phyloP scores from a whole-genome alignment of 1,139 yeast species.

The Taphrina confusa region DNA sequence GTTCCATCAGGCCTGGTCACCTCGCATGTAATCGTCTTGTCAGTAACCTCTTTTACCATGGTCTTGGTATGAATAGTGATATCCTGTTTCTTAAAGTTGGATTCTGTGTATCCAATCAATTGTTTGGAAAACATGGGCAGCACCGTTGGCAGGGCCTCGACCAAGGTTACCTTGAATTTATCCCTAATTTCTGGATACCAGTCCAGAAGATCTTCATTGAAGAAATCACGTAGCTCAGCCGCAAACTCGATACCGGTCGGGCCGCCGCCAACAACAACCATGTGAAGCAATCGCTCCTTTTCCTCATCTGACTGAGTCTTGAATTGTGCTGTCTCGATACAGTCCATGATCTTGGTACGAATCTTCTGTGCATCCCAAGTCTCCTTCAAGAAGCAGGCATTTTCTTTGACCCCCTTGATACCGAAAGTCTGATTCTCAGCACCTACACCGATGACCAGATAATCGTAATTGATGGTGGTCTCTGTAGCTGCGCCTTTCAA shows the following conservation, averaged over 20 bases:
- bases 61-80: constrained; percentile 78
- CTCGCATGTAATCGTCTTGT: constrained; percentile 66
- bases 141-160: constrained; percentile 90
- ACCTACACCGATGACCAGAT: constrained; percentile 64
- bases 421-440: constrained; percentile 67
- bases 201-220: constrained; percentile 81
- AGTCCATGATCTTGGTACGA: constrained; percentile 56
- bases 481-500: constrained; percentile 60
- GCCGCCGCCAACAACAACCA: constrained; percentile 71
- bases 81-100: constrained; percentile 75
- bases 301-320: constrained; percentile 63
- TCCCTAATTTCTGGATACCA: constrained; percentile 85
- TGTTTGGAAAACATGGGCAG: constrained; percentile 83
- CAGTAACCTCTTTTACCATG: constrained; percentile 82
- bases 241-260: constrained; percentile 73
- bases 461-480: constrained; percentile 61
- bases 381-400: constrained; percentile 61
- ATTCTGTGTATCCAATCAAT: constrained; percentile 79
- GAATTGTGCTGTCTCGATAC: constrained; percentile 60
- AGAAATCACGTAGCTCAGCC: constrained; percentile 86
- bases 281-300: constrained; percentile 58
- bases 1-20: constrained; percentile 68
- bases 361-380: constrained; percentile 65
- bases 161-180: constrained; percentile 78
- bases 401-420: constrained; percentile 59